A percentile compares a stretch with the other conserved stretches of the same genome.
These are phyloP conservation scores for Laetiporus sulphureus DNA, from an alignment of 1,284 basidiomycete species.

Conservation along the genomic window DNA sequence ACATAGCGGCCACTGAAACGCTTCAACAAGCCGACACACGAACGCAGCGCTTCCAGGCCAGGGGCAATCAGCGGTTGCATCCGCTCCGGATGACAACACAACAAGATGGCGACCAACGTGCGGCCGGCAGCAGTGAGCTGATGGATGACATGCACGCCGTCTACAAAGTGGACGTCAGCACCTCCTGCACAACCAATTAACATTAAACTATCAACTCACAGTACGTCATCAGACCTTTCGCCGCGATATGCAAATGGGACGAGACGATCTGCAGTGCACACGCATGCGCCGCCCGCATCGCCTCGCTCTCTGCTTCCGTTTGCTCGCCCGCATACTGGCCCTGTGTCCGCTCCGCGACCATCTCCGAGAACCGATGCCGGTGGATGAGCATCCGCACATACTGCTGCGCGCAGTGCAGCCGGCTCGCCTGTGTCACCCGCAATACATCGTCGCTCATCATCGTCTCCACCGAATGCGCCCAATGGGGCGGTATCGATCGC, in stretches of 20 bases:
- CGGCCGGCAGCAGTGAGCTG: constrained; percentile 90
- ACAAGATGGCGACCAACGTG: constrained; percentile 76
- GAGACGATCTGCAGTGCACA: constrained; percentile 77
- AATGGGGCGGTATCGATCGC: constrained; percentile 63
- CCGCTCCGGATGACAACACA: constrained; percentile 68
- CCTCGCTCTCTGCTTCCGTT: constrained; percentile 58
- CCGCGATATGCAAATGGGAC: constrained; percentile 76
- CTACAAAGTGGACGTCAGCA: constrained; percentile 30
- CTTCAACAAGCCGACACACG: constrained; percentile 76
- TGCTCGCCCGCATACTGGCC: constrained; percentile 38
- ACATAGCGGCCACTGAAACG: constrained; percentile 79
- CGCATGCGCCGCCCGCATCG: constrained; percentile 61
- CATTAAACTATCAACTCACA: constrained; percentile 61
- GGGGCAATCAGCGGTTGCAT: constrained; percentile 71
- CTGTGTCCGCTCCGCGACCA: constrained; percentile 57
- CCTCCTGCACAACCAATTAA: too few species aligned
- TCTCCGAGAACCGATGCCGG: constrained; percentile 67
- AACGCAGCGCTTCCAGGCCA: constrained; percentile 76
- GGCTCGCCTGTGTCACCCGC: constrained; percentile 79
- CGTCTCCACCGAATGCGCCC: constrained; percentile 76
- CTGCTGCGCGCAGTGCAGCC: constrained; percentile 79
- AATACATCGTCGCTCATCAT: constrained; percentile 82
- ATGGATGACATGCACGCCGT: constrained; percentile 90
- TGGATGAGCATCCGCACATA: constrained; percentile 78
- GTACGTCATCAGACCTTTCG: constrained; percentile 88